A percentile compares a stretch with the other conserved stretches of the same genome.
phyloP scores from a whole-genome alignment of 1,139 yeast species.

The Nakaseomyces uthaithaninus region DNA sequence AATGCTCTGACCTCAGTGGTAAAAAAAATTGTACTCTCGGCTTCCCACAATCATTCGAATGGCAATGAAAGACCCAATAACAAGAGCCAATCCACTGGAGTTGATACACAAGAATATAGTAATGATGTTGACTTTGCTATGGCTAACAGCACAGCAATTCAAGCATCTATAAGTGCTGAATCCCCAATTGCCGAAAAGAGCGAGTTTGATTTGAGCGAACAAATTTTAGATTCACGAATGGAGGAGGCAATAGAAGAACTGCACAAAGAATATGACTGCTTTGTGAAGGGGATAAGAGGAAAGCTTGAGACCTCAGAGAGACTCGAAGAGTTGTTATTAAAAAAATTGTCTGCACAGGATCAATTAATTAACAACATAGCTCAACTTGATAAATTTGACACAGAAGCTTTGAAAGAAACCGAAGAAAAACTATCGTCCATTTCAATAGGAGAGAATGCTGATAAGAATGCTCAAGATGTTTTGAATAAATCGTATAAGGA shows the following conservation, averaged over 20 bases:
- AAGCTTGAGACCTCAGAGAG: constrained; percentile 20
- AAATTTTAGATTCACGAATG: constrained; percentile 20
- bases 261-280: constrained; percentile 27
- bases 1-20: constrained; percentile 26
- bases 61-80: constrained; percentile 5
- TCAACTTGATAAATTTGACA: not conserved
- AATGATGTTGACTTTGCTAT: constrained; percentile 9
- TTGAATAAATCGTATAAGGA: constrained; percentile 18
- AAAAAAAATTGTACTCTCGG: not conserved
- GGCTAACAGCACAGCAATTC: constrained; percentile 14
- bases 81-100: constrained; percentile 11
- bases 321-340: constrained; percentile 17
- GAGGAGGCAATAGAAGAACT: constrained; percentile 26
- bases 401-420: not conserved
- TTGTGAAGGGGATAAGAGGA: constrained; percentile 22
- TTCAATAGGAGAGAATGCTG: constrained; percentile 17
- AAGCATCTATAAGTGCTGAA: constrained; percentile 2
- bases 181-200: constrained; percentile 3
- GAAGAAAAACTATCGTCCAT: not conserved
- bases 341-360: constrained; percentile 22
- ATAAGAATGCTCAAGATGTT: constrained; percentile 29
- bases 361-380: constrained; percentile 15
- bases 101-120: constrained; percentile 1
- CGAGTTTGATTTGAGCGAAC: constrained; percentile 9
- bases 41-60: constrained; percentile 8